These are phyloP conservation scores for Yarrowia deformans DNA, from an alignment of 805 yeast genomes.

Conservation along the genomic window DNA sequence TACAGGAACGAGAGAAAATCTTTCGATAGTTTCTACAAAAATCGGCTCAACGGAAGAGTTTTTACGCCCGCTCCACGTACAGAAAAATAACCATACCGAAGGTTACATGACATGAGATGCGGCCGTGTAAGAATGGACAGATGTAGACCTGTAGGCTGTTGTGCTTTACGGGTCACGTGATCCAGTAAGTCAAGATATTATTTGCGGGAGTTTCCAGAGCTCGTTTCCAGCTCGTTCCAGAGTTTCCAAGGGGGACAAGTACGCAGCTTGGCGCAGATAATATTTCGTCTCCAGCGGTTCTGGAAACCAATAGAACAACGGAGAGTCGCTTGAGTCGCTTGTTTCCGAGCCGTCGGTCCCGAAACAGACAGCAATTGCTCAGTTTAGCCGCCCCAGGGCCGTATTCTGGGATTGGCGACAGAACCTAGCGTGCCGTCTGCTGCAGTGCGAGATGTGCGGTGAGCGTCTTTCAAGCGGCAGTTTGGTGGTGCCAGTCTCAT, in stretches of 20 bases:
- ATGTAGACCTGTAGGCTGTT: constrained; percentile 4
- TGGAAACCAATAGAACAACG: not conserved
- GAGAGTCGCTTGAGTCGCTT: constrained; percentile 13
- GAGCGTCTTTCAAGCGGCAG: not conserved
- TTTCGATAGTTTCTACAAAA: too few relatives aligned
- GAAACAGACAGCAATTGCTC: not conserved
- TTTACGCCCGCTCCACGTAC: too few relatives aligned
- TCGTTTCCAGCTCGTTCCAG: too few relatives aligned
- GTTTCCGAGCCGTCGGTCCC: not conserved
- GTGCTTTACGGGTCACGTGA: not conserved
- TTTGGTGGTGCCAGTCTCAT: too few relatives aligned
- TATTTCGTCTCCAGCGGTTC: not conserved
- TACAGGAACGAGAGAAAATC: too few relatives aligned
- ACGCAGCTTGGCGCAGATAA: not conserved
- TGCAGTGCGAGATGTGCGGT: not conserved
- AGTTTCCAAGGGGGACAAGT: too few relatives aligned
- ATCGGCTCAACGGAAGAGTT: too few relatives aligned
- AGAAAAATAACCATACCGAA: not conserved
- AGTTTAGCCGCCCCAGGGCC: constrained; percentile 5
- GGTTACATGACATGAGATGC: not conserved
- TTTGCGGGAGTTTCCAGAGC: not conserved
- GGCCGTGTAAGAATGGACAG: not conserved
- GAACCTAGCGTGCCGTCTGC: constrained; percentile 10
- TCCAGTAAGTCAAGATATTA: not conserved
- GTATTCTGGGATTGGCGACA: not conserved